Evolutionary conservation across 2,329 filamentous ascomycete species (phyloP).

Genomic region (Plectosphaerella plurivora): DNA sequence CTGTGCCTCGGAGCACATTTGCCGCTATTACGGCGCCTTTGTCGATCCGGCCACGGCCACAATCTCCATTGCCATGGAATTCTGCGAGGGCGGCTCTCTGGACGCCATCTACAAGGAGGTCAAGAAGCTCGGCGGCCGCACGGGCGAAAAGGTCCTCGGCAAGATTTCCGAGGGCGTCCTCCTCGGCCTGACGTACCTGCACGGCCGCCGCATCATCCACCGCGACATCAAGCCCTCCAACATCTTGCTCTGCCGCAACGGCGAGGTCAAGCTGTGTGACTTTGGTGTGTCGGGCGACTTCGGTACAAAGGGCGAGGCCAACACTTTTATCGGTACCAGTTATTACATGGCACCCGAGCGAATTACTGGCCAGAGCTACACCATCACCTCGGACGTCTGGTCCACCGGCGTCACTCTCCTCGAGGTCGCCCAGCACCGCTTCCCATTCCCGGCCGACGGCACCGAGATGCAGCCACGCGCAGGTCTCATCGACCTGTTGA

Average conservation of each 20-base stretch:
- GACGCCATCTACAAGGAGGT: slow-evolving; percentile 98
- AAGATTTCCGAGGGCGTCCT: slow-evolving; percentile 96
- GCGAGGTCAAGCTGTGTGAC: slow-evolving; percentile 95
- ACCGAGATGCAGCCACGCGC: slow-evolving; percentile 93
- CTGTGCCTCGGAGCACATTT: slow-evolving; percentile 93
- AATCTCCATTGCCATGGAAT: slow-evolving; percentile 98
- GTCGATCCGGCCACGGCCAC: slow-evolving; percentile 94
- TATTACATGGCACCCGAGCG: slow-evolving; percentile 99
- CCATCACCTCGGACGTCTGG: slow-evolving; percentile 98
- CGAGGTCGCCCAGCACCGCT: slow-evolving; percentile 98
- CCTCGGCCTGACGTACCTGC: slow-evolving; percentile 89
- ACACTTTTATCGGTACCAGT: slow-evolving; percentile 97
- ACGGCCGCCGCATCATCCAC: slow-evolving; percentile 95
- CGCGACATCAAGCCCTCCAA: slow-evolving; percentile 98
- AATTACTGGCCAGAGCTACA: slow-evolving; percentile 96
- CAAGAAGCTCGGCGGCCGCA: slow-evolving; percentile 88
- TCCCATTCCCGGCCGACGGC: slow-evolving; percentile 95
- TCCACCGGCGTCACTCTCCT: slow-evolving; percentile 92
- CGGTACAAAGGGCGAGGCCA: slow-evolving; percentile 96
- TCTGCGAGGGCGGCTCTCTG: slow-evolving; percentile 92
- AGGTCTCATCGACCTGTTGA: slow-evolving; percentile 89
- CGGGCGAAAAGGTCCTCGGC: slow-evolving; percentile 93
- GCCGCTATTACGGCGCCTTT: slow-evolving; percentile 95
- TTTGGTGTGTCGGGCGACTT: slow-evolving; percentile 98
- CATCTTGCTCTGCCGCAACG: slow-evolving; percentile 86